phyloP scores from a whole-genome alignment of 305 asterid species.

The Fraxinus albicans region DNA sequence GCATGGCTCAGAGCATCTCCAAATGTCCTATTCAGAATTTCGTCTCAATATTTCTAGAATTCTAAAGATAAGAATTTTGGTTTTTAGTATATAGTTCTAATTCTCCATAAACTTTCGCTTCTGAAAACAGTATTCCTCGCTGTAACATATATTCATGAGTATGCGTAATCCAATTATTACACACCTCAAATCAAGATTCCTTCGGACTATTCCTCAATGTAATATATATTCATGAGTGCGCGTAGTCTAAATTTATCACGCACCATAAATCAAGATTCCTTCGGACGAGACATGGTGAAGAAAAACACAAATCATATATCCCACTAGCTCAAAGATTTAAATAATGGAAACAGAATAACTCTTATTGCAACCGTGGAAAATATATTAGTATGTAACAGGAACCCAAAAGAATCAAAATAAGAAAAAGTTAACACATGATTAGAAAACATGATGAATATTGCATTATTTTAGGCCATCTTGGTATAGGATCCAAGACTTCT shows the following conservation, averaged over 20 bases:
- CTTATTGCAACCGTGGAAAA: conserved; percentile 2
- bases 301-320: conserved; percentile 1
- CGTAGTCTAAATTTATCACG: background rate
- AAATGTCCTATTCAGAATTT: background rate
- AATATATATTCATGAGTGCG: background rate
- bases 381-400: conserved; percentile 3
- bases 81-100: background rate
- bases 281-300: background rate
- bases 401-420: background rate
- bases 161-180: background rate
- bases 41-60: background rate
- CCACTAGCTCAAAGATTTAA: conserved; percentile 12
- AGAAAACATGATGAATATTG: background rate
- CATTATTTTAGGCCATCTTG: background rate
- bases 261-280: conserved; percentile 12
- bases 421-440: conserved; percentile 16
- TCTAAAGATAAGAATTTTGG: background rate
- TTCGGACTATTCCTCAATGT: background rate
- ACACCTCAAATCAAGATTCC: conserved; percentile 11
- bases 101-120: background rate
- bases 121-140: background rate
- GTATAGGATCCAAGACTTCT: background rate
- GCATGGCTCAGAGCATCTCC: background rate
- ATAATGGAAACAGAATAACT: conserved; percentile 7
- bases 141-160: background rate